These are phyloP conservation scores for Talaromyces sp. DNA, from an alignment of 2,329 filamentous ascomycete genomes.

Conservation along the genomic window DNA sequence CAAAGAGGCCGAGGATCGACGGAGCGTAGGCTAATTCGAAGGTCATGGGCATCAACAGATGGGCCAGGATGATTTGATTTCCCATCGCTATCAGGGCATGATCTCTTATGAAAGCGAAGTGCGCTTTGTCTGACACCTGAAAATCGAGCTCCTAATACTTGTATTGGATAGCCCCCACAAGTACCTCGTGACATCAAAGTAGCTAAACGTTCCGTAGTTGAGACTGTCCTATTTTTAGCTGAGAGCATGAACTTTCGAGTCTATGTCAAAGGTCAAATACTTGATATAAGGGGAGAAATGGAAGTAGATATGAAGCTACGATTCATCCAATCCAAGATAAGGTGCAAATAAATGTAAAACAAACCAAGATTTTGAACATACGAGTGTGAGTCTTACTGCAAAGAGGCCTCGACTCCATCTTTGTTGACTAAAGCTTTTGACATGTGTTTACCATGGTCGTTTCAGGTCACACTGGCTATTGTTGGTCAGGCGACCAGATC, in stretches of 20 bases:
- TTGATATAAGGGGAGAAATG: background rate
- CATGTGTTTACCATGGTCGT: background rate
- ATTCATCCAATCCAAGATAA: background rate
- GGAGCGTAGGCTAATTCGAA: background rate
- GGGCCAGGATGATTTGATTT: background rate
- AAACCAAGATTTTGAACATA: background rate
- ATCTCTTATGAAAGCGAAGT: background rate
- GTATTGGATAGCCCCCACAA: background rate
- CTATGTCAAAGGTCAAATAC: background rate
- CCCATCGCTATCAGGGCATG: background rate
- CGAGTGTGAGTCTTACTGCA: background rate
- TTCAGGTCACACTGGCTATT: background rate
- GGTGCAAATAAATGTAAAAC: too few relatives aligned
- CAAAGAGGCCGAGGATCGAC: conserved; percentile 7
- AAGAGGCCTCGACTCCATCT: background rate
- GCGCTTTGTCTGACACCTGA: background rate
- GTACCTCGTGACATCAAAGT: background rate
- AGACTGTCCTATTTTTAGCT: too few relatives aligned
- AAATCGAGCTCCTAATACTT: background rate
- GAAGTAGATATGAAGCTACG: background rate
- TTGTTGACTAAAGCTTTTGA: background rate
- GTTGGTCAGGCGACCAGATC: background rate
- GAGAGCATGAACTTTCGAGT: background rate
- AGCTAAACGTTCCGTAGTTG: background rate
- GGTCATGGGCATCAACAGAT: too few relatives aligned